Base-by-base conservation (phyloP, 257 asterid genomes). In the Ajuga chamaepitys region DNA sequence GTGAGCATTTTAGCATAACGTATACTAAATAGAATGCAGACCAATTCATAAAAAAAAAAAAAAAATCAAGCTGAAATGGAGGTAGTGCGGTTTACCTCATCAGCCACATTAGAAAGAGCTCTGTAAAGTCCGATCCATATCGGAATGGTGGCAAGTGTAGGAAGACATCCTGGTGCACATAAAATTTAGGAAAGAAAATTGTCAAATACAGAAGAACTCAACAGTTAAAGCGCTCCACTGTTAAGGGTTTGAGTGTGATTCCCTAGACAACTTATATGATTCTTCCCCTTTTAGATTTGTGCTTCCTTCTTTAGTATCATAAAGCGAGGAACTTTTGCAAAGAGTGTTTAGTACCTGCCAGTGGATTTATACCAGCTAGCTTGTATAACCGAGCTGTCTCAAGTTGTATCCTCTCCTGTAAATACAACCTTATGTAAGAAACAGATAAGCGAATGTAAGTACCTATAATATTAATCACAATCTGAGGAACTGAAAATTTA, bases 41-140 rank as follows among this genome's bases (percentile, higher is more conserved):
- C 42, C 38, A 26, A 35, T 4, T 7, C 30, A 2, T 42, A 2
- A 38, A 40, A 11, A 22, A 37, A 62, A 32, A 41, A 20, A 53
- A 62, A 70, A 34, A 40, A 34, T n/a, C n/a, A 45, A 41, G 56
- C 21, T 26, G 10, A 34, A 62, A 25, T 60, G 56, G 10, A 21
- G 63, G 62, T 18, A 22, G 38, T 14, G 28, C 10, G 55, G 5
- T 70, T 65, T 79, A 93, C 99, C 99, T 94, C 99, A 77, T 94
- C 77, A 17, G 99, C 99, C 68, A 83, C 99, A 66, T 94, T 94
- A 60, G 97, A 90, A 74, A 94, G 97, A 56, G 99, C 99, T 78
- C 99, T 83, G 67, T 94, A 94, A 54, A 94, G 97, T 41, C 99
- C 99, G 60, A 94, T 94, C 99, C 99, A 94, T 77, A 94, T 86